phyloP scores from a whole-genome alignment of 371 early-diverging fungal genomes.

The Coemansia sp. region DNA sequence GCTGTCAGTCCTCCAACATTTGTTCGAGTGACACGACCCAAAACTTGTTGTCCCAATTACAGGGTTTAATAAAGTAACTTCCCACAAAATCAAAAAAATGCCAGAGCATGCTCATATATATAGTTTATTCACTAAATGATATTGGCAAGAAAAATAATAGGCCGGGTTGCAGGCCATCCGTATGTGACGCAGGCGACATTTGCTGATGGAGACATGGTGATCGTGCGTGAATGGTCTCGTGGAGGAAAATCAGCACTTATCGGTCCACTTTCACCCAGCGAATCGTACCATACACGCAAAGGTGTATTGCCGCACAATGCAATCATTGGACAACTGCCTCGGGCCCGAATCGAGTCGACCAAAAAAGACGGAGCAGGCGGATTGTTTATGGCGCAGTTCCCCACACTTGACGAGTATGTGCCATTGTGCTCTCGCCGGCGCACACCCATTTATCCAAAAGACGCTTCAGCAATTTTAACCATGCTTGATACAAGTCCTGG shows the following conservation, averaged over 20 bases:
- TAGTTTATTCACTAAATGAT: neutral
- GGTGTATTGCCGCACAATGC: conserved; percentile 58
- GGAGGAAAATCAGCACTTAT: conserved; percentile 22
- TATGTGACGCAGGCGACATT: conserved; percentile 10
- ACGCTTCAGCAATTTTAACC: conserved; percentile 65
- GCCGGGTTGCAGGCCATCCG: neutral
- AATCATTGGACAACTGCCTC: conserved; percentile 57
- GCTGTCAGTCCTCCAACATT: no score
- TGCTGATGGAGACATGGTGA: conserved; percentile 33
- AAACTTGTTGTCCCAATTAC: no score
- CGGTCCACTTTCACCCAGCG: conserved; percentile 12
- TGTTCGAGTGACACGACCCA: no score
- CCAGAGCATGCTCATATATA: neutral
- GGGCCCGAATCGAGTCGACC: conserved; percentile 51
- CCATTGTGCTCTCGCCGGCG: conserved; percentile 61
- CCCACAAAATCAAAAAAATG: no score
- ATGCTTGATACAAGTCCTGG: conserved; percentile 67
- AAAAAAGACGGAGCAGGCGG: conserved; percentile 53
- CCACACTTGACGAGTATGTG: conserved; percentile 71
- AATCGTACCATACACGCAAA: conserved; percentile 7
- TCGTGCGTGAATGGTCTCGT: conserved; percentile 25
- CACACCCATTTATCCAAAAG: conserved; percentile 77
- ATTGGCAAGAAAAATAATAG: neutral
- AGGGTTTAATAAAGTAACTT: no score
- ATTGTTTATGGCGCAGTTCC: conserved; percentile 65